Base-by-base conservation (phyloP, 1,139 yeast genomes). In the Kodamaea ohmeri region DNA sequence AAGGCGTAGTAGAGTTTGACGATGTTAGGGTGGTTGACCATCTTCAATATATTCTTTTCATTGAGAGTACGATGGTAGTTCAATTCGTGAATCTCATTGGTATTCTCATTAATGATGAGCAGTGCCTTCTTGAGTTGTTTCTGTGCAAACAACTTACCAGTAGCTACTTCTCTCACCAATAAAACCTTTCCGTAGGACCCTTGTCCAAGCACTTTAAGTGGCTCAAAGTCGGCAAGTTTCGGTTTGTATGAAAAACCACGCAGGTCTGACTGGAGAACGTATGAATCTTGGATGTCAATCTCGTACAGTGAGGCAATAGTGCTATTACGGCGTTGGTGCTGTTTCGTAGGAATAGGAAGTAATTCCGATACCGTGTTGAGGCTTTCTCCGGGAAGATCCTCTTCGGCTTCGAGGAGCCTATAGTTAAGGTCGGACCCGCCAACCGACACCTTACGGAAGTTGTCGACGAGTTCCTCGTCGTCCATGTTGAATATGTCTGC, bases 1-100 rank as follows among this genome's bases (percentile, higher is more conserved):
- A 90, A 79, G 1, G 97, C 95, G 56, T 88, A 90, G 56, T 79
- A 89, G 30, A 90, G 68, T 58, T 84, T 86, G 22, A 90, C 97
- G 44, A 90, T 88, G 52, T 86, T 88, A 4, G 89, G 94, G 58
- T 90, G 97, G 44, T 82, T 61, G 18, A 71, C 73, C 54, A 58
- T 58, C 44, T 67, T 71, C 44, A 71, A 55, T 27, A 71, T 70
- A 37, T 62, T 65, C 45, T 65, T 58, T 43, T 71, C 76, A 46
- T 68, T 70, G 27, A 71, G 48, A 3, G 76, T 71, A 31, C 73
- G 47, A 24, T 55, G 56, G 40, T 65, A 65, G 47, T 70, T 70
- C 29, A 52, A 52, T 41, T 61, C 47, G 47, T 65, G 62, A 25
- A 65, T 60, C 44, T 67, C 69, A 42, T 62, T 55, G 13, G 60